phyloP scores from a whole-genome alignment of 2,329 filamentous ascomycete genomes.

The Xylaria sp. region DNA sequence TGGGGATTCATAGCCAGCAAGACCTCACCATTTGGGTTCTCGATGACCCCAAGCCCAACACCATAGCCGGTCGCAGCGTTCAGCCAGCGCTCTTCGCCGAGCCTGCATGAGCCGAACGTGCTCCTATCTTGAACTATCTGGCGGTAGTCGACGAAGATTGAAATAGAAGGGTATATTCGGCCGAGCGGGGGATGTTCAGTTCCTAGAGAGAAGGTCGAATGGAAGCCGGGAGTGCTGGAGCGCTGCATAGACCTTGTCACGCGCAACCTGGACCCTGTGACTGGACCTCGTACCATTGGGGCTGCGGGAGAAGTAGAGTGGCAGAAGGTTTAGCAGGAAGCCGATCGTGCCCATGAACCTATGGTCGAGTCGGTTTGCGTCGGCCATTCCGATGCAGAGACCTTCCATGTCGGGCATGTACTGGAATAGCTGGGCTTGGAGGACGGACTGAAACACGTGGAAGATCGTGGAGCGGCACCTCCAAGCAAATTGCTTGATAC shows the following conservation, averaged over 20 bases:
- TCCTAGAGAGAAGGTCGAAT: constrained; percentile 16
- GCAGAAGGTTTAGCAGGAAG: neutral
- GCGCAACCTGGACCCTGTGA: neutral
- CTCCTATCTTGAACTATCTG: neutral
- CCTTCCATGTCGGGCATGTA: neutral
- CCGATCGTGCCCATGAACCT: neutral
- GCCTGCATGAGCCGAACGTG: neutral
- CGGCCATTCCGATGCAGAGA: neutral
- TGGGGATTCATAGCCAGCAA: neutral
- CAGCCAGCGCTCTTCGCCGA: neutral
- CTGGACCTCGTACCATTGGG: neutral
- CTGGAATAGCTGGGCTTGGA: neutral
- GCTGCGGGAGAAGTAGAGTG: neutral
- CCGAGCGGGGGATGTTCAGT: constrained; percentile 12
- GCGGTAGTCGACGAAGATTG: constrained; percentile 24
- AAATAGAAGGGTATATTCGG: constrained; percentile 13
- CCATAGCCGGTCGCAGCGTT: neutral
- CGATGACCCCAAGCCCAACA: constrained; percentile 10
- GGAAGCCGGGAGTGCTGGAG: constrained; percentile 20
- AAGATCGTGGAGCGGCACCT: neutral
- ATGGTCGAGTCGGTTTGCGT: neutral
- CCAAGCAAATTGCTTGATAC: neutral
- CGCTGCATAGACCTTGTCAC: neutral
- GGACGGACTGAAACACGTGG: neutral
- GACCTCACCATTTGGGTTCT: neutral